These are phyloP conservation scores for Hericium alpestre DNA, from an alignment of 768 basidiomycete genomes.

Conservation along the genomic window DNA sequence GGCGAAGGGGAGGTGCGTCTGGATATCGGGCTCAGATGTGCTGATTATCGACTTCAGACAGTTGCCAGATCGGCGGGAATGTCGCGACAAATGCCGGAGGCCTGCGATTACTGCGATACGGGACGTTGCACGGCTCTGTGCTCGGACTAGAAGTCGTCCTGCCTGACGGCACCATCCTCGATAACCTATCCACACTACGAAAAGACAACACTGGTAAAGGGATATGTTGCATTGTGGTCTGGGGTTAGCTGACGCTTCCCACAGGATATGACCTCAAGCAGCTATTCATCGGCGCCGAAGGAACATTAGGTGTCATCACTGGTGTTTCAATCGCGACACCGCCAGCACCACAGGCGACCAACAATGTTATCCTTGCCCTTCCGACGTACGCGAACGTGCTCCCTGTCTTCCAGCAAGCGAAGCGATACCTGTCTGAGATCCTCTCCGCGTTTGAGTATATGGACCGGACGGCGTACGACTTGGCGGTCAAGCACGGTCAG, in stretches of 20 bases:
- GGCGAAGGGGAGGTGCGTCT: conserved; percentile 79
- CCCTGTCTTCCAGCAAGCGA: conserved; percentile 73
- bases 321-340: conserved; percentile 92
- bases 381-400: conserved; percentile 81
- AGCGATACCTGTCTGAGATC: conserved; percentile 81
- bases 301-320: conserved; percentile 91
- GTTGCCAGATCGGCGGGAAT: conserved; percentile 97
- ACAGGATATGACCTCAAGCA: conserved; percentile 93
- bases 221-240: neutral
- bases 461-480: conserved; percentile 75
- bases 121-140: conserved; percentile 88
- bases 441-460: conserved; percentile 96
- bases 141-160: conserved; percentile 93
- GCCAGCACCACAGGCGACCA: conserved; percentile 68
- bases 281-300: conserved; percentile 94
- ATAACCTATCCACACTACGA: conserved; percentile 79
- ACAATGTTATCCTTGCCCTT: conserved; percentile 85
- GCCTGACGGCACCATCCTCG: conserved; percentile 85
- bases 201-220: conserved; percentile 91
- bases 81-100: conserved; percentile 96
- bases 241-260: conserved; percentile 16
- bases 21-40: neutral
- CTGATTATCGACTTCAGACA: conserved; percentile 19
- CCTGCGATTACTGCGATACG: conserved; percentile 87
- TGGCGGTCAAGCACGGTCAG: conserved; percentile 76